Percentiles rank a stretch among this genome's conserved stretches.
Evolutionary conservation across 108 stramenopile species (phyloP).

Genomic region (Skeletonema grethae): DNA sequence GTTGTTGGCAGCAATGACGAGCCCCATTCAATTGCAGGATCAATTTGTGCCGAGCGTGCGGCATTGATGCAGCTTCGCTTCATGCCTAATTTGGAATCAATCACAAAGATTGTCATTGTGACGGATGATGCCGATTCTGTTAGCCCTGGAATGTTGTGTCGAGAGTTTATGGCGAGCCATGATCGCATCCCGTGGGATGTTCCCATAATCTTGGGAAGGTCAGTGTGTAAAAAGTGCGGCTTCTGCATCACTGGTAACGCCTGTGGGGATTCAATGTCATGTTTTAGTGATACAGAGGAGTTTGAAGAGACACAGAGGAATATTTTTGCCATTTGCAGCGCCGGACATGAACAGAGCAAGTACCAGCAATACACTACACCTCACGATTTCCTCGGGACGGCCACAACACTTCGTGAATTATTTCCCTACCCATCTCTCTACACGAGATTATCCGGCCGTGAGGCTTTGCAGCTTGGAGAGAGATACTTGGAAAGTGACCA

Average conservation of each 20-base stretch:
- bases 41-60: constrained; percentile 91
- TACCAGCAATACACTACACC: constrained; percentile 20
- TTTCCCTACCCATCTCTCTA: constrained; percentile 86
- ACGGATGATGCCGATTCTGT: constrained; percentile 78
- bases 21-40: constrained; percentile 70
- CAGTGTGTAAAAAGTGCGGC: constrained; percentile 46
- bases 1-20: constrained; percentile 88
- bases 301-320: constrained; percentile 19
- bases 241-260: constrained; percentile 28
- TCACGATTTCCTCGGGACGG: constrained; percentile 48
- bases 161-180: constrained; percentile 83
- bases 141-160: constrained; percentile 81
- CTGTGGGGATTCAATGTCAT: constrained; percentile 20
- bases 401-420: constrained; percentile 57
- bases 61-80: constrained; percentile 79
- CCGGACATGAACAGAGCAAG: constrained; percentile 10
- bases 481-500: constrained; percentile 9
- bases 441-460: constrained; percentile 47
- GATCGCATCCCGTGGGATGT: constrained; percentile 55
- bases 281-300: constrained; percentile 11
- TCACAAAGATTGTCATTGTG: constrained; percentile 55
- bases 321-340: constrained; percentile 25
- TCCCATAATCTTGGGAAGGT: constrained; percentile 56
- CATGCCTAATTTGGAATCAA: constrained; percentile 45
- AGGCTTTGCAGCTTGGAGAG: constrained; percentile 61